Evolutionary conservation across 2,329 filamentous ascomycete genomes (phyloP).

Genomic region (Neonectria ditissima): DNA sequence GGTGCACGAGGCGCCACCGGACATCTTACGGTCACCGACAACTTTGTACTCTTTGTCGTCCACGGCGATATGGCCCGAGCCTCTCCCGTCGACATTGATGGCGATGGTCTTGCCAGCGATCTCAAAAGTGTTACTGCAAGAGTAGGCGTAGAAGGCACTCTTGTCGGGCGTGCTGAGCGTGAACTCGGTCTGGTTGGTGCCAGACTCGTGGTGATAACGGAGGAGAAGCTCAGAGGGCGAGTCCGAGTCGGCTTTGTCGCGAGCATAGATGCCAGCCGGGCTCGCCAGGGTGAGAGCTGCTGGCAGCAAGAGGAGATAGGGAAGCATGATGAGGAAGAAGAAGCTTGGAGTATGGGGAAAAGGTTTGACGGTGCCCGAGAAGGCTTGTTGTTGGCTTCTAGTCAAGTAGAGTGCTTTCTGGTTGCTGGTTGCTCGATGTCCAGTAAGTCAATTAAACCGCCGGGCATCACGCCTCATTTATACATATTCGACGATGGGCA

Average conservation of each 20-base stretch:
- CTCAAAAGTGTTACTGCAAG: not conserved
- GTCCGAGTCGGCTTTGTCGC: not conserved
- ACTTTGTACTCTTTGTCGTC: not conserved
- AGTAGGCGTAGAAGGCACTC: not conserved
- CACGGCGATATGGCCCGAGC: not conserved
- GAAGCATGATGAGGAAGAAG: not conserved
- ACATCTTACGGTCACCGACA: not conserved
- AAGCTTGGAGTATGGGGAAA: not conserved
- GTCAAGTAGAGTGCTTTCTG: not conserved
- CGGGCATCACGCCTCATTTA: not conserved
- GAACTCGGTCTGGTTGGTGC: slow-evolving; percentile 3
- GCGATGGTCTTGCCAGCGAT: not conserved
- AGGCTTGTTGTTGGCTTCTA: not conserved
- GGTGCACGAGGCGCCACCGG: not conserved
- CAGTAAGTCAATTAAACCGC: not conserved
- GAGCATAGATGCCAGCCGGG: not conserved
- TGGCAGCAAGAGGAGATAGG: not conserved
- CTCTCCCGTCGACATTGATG: not conserved
- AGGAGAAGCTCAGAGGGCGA: not conserved
- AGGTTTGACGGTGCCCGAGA: not conserved
- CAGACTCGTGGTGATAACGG: not conserved
- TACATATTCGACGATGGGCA: not conserved
- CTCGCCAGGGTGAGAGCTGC: not conserved
- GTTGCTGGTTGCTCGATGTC: not conserved
- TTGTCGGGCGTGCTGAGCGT: not conserved